These are phyloP conservation scores for Diaporthe longicolla DNA, from an alignment of 2,329 filamentous ascomycete genomes.

Conservation along the genomic window DNA sequence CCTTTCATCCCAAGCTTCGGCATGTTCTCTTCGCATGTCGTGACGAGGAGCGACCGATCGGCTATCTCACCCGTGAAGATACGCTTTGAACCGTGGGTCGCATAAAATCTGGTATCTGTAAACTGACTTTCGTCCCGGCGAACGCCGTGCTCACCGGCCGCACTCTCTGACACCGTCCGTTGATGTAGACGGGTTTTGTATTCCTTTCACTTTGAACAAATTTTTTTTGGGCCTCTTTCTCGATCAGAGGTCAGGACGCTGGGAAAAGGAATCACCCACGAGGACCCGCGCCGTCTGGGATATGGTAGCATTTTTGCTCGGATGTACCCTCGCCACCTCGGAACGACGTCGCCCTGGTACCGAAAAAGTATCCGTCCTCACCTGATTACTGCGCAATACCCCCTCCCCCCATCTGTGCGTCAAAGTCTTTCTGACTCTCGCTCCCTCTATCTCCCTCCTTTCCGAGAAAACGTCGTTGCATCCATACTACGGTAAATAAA, in stretches of 20 bases:
- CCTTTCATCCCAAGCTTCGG: conserved; percentile 25
- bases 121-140: not conserved
- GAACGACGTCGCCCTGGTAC: conserved; percentile 28
- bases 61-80: conserved; percentile 28
- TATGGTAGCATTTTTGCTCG: conserved; percentile 28
- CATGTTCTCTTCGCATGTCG: conserved; percentile 19
- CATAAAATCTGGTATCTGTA: conserved; percentile 23
- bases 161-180: not conserved
- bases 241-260: not conserved
- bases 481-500: conserved; percentile 29
- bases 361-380: conserved; percentile 33
- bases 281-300: conserved; percentile 6
- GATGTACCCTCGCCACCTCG: conserved; percentile 30
- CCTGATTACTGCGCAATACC: conserved; percentile 28
- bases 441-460: not conserved
- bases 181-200: not conserved
- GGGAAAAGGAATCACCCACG: conserved; percentile 2
- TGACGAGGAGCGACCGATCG: conserved; percentile 19
- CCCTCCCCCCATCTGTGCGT: conserved; percentile 28
- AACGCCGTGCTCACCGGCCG: not conserved
- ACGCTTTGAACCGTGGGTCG: conserved; percentile 25
- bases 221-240: not conserved
- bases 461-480: conserved; percentile 7
- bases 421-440: not conserved
- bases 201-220: not conserved